phyloP scores from a whole-genome alignment of 2,329 filamentous ascomycete species.

The Capronia epimyces region DNA sequence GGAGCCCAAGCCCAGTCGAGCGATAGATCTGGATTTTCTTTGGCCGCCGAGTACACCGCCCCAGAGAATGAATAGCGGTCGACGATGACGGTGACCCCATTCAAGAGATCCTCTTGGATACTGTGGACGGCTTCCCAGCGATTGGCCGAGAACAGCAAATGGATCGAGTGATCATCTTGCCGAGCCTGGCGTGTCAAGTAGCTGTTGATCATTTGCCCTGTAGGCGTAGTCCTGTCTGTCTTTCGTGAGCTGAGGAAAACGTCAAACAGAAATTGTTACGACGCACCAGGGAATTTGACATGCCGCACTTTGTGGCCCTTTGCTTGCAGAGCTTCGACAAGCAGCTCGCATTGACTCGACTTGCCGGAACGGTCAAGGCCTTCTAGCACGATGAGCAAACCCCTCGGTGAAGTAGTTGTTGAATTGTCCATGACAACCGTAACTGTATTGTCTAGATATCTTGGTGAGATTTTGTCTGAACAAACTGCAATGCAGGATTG shows the following conservation, averaged over 20 bases:
- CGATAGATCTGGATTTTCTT: slow-evolving; percentile 63
- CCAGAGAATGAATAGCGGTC: slow-evolving; percentile 96
- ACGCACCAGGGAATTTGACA: slow-evolving; percentile 61
- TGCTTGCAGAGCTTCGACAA: slow-evolving; percentile 52
- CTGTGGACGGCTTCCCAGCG: slow-evolving; percentile 64
- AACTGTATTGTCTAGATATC: no score
- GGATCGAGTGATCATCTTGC: slow-evolving; percentile 82
- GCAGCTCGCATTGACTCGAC: slow-evolving; percentile 75
- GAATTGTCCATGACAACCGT: not conserved
- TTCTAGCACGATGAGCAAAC: slow-evolving; percentile 77
- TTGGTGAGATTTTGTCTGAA: no score
- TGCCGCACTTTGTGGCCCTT: slow-evolving; percentile 52
- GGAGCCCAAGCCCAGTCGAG: slow-evolving; percentile 78
- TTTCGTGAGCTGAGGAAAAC: not conserved
- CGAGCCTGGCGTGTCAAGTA: slow-evolving; percentile 69
- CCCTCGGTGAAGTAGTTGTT: slow-evolving; percentile 33
- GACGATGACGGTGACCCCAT: slow-evolving; percentile 71
- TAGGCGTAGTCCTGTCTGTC: slow-evolving; percentile 74
- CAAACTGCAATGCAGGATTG: no score
- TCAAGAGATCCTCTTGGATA: slow-evolving; percentile 48
- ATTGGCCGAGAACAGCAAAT: slow-evolving; percentile 85
- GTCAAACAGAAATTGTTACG: not conserved
- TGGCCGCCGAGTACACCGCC: slow-evolving; percentile 87
- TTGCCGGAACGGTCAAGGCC: slow-evolving; percentile 87
- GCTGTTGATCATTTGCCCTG: slow-evolving; percentile 77